Evolutionary conservation across 768 basidiomycete species (phyloP), one percentile per base, ranked within the genome.

Genomic region (Boletellus ananas): DNA sequence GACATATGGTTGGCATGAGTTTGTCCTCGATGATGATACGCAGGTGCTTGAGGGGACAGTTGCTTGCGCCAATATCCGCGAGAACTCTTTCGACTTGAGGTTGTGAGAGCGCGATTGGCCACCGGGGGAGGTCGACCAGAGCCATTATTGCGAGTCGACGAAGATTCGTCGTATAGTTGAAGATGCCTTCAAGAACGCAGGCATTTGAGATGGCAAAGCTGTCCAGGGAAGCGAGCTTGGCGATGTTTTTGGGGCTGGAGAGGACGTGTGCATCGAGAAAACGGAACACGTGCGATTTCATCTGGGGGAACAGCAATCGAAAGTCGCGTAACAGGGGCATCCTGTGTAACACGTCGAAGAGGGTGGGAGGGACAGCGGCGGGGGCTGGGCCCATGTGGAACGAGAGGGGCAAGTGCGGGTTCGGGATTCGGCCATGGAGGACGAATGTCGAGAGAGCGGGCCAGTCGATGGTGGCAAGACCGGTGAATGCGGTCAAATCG

Each of bases 21-120:
- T 70, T 71, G 59, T 69, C 68, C 52, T 69, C 68, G 51, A 69
- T 58, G 5, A 69, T 66, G 42, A 69, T 60, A 13, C 68, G 70
- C n/a, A 69, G 54, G 27, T 68, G 69, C 21, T 54, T 65, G 11
- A 70, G 59, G 14, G 59, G 55, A 42, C 67, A 69, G n/a, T 67
- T 62, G 40, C 65, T 66, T 48, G 62, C 60, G 14, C 64, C 60
- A 1, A 69, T 37, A 8, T 69, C 69, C 0, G 43, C 38, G n/a
- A 70, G 50, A 21, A 69, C 62, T 5, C 39, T 45, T 47, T 66
- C 66, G 29, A 70, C 50, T 25, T 71, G 69, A 8, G 58, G 58
- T n/a, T 70, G 66, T 2, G 60, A 60, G 40, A 71, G 68, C 0
- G 68, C 68, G 11, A 69, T 68, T 13, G 68, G 68, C 68, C 69